Evolutionary conservation across 148 eudicot genomes (phyloP), one percentile per base, ranked within the genome.

Genomic region (Fagopyrum tataricum): DNA sequence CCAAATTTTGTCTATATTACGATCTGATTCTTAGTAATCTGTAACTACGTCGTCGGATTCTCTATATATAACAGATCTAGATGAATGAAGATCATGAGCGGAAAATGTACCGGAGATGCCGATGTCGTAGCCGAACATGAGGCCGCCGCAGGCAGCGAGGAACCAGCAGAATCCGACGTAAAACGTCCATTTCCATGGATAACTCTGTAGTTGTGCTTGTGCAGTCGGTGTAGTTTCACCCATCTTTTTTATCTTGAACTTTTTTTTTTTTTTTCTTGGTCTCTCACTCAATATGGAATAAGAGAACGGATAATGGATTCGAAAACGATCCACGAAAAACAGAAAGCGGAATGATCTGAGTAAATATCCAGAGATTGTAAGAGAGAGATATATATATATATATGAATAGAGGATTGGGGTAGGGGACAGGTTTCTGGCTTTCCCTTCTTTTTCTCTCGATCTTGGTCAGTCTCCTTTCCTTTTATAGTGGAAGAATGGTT

Each of bases 51-150:
- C 37, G 37, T 31, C 37, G 37, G 37, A 31, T 3, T 31, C 37
- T 3, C 1, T 31, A 31, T 31, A 31, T 31, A 31, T 31, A 31
- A 31, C 37, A 1, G 37, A 31, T 4, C 37, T 39, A 37, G 44
- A 64, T 15, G 5, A 4, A 31, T 61, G 12, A 31, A 64, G 24
- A 14, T 9, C 0, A 64, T 4, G 7, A 44, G 17, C 39, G 23
- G 5, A 58, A 5, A 13, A 80, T 40, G 5, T 71, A 71, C 88
- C 85, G 58, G 88, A 82, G 58, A 85, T 80, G 0, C 88, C 85
- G 26, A 85, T 78, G 43, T 82, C 88, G n/a, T 85, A 85, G 26
- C 88, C 88, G n/a, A 85, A 85, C 88, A 82, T 85, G 2, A 85
- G 74, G 56, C 88, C 88, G 5, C 88, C 88, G 26, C 81, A 85